phyloP scores from a whole-genome alignment of 805 yeast genomes.

The Grigorovia yakushimaensis region DNA sequence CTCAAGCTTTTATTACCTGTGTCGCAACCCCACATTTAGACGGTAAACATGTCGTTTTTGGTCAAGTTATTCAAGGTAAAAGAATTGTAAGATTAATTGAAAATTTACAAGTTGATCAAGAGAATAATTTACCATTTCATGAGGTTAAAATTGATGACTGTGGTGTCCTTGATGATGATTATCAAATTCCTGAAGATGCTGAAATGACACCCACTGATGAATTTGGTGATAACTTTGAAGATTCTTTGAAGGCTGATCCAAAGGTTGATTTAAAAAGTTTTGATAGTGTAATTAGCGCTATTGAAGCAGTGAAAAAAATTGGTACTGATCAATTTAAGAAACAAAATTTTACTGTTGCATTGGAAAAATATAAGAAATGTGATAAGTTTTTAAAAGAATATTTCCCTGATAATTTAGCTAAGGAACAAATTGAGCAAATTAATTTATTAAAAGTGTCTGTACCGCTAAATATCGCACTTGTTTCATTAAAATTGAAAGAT shows the following conservation, averaged over 20 bases:
- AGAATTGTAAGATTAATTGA: conserved; percentile 73
- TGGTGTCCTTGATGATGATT: conserved; percentile 65
- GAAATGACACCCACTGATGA: conserved; percentile 52
- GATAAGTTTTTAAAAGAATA: conserved; percentile 58
- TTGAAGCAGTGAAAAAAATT: conserved; percentile 55
- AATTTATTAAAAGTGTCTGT: conserved; percentile 52
- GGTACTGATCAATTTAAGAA: conserved; percentile 71
- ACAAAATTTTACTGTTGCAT: conserved; percentile 47
- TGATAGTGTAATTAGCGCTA: conserved; percentile 59
- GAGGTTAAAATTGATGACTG: conserved; percentile 68
- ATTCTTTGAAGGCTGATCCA: conserved; percentile 63
- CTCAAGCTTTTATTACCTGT: conserved; percentile 91
- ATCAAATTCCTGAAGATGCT: conserved; percentile 36
- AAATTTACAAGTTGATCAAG: conserved; percentile 47
- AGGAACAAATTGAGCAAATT: conserved; percentile 41
- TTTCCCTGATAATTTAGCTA: conserved; percentile 47
- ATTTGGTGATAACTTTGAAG: conserved; percentile 79
- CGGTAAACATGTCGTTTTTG: conserved; percentile 94
- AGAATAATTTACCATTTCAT: conserved; percentile 58
- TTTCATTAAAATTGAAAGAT: conserved; percentile 53
- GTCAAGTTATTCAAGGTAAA: conserved; percentile 77
- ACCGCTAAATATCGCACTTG: conserved; percentile 64
- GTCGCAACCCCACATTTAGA: conserved; percentile 90
- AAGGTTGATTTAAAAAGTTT: conserved; percentile 49
- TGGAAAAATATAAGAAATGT: conserved; percentile 65